Percentiles rank a stretch among this genome's conserved stretches.
These are phyloP conservation scores for Stromatinia cepivora DNA, from an alignment of 2,329 filamentous ascomycete genomes.

Conservation along the genomic window DNA sequence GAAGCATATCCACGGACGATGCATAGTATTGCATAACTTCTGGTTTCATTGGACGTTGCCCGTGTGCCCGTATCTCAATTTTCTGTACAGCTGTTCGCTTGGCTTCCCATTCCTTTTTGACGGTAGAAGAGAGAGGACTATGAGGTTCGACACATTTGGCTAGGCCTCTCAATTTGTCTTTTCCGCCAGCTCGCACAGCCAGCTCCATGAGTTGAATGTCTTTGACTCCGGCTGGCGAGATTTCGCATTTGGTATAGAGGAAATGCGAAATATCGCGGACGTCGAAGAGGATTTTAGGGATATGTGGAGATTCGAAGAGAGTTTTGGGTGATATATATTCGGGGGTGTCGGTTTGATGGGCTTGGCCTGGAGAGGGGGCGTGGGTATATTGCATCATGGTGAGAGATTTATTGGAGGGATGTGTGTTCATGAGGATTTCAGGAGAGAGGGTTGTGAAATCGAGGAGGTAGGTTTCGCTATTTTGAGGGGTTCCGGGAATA, in stretches of 20 bases:
- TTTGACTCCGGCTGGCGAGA: constrained; percentile 48
- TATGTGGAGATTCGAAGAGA: constrained; percentile 47
- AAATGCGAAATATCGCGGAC: constrained; percentile 60
- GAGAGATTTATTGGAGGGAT: neutral
- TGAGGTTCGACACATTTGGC: constrained; percentile 41
- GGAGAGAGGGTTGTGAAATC: neutral
- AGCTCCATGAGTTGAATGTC: constrained; percentile 60
- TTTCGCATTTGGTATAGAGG: constrained; percentile 47
- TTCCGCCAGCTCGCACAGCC: constrained; percentile 40
- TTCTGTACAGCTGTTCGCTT: neutral
- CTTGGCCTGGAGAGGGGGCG: neutral
- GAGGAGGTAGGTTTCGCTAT: neutral
- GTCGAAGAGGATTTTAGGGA: constrained; percentile 57
- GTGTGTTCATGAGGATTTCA: neutral
- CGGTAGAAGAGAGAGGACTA: neutral
- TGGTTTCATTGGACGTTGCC: neutral
- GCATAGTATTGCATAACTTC: neutral
- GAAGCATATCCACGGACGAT: neutral
- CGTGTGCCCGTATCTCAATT: too few species aligned
- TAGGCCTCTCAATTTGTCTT: constrained; percentile 41
- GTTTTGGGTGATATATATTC: constrained; percentile 37
- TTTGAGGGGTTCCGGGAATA: neutral
- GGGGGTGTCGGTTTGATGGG: neutral
- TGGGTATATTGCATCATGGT: neutral
- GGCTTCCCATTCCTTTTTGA: neutral